These are phyloP conservation scores for Hirsutella minnesotensis DNA, from an alignment of 2,329 filamentous ascomycete species.

Conservation along the genomic window DNA sequence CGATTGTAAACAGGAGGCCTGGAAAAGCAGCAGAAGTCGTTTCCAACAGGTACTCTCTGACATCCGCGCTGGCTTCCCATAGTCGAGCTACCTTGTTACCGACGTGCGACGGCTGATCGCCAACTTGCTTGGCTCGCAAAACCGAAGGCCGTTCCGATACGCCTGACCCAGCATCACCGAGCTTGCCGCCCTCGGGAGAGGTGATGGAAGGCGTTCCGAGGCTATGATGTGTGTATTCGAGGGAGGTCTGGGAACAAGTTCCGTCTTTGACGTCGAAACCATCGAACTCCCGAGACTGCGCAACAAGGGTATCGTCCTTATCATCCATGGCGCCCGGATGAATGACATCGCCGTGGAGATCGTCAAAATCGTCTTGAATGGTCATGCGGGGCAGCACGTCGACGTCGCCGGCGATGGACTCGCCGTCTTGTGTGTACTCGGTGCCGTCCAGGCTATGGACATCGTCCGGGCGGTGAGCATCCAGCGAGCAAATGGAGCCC, in stretches of 20 bases:
- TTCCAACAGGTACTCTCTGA: slow-evolving; percentile 8
- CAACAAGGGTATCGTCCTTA: background rate
- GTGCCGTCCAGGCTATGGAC: slow-evolving; percentile 39
- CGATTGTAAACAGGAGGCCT: slow-evolving; percentile 12
- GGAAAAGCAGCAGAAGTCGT: slow-evolving; percentile 12
- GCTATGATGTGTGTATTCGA: slow-evolving; percentile 37
- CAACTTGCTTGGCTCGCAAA: background rate
- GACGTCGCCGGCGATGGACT: slow-evolving; percentile 23
- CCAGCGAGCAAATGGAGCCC: slow-evolving; percentile 38
- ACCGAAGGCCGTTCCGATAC: background rate
- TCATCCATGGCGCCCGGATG: background rate
- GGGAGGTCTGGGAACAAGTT: slow-evolving; percentile 25
- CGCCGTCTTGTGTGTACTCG: slow-evolving; percentile 34
- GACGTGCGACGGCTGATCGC: slow-evolving; percentile 3
- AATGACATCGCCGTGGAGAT: background rate
- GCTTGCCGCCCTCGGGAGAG: slow-evolving; percentile 21
- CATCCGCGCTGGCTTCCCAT: slow-evolving; percentile 5
- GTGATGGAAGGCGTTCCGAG: slow-evolving; percentile 30
- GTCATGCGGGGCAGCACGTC: slow-evolving; percentile 4
- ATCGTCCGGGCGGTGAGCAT: slow-evolving; percentile 36
- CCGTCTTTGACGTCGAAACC: slow-evolving; percentile 24
- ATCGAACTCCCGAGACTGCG: background rate
- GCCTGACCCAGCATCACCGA: background rate
- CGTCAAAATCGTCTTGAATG: background rate
- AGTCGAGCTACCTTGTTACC: slow-evolving; percentile 8